These are phyloP conservation scores for Gossypium rotundifolium DNA, from an alignment of 345 rosid species.

Conservation along the genomic window DNA sequence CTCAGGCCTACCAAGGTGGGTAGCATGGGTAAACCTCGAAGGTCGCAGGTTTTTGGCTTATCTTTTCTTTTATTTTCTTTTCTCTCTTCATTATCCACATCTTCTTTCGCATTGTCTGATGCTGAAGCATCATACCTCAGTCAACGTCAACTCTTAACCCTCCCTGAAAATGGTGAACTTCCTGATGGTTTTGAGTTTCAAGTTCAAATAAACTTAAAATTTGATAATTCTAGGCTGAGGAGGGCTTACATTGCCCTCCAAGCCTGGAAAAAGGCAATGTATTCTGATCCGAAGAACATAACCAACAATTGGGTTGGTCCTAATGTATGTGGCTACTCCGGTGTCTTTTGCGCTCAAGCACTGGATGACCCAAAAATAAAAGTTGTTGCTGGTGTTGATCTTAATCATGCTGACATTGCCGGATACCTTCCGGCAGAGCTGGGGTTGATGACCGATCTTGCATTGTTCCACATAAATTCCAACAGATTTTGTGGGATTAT, in stretches of 20 bases:
- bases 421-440: slow-evolving; percentile 68
- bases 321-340: slow-evolving; percentile 52
- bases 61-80: slow-evolving; percentile 14
- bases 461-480: slow-evolving; percentile 62
- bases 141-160: slow-evolving; percentile 50
- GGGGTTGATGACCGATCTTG: slow-evolving; percentile 53
- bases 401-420: slow-evolving; percentile 71
- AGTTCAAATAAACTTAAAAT: slow-evolving; percentile 29
- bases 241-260: slow-evolving; percentile 64
- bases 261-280: slow-evolving; percentile 66
- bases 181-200: slow-evolving; percentile 26
- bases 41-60: slow-evolving; percentile 47
- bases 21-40: slow-evolving; percentile 30
- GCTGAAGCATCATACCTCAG: slow-evolving; percentile 29
- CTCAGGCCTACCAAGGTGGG: slow-evolving; percentile 66
- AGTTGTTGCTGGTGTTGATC: slow-evolving; percentile 64
- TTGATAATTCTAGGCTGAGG: slow-evolving; percentile 46
- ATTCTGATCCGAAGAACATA: slow-evolving; percentile 65
- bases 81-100: slow-evolving; percentile 19
- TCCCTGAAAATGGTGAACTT: background rate
- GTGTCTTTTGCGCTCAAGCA: slow-evolving; percentile 66
- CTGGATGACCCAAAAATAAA: slow-evolving; percentile 42
- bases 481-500: slow-evolving; percentile 79
- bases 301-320: slow-evolving; percentile 71
- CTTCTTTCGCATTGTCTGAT: slow-evolving; percentile 41